Evolutionary conservation across 2,329 filamentous ascomycete genomes (phyloP), one percentile per base, ranked within the genome.

Genomic region (Ceratocystis cubensis): DNA sequence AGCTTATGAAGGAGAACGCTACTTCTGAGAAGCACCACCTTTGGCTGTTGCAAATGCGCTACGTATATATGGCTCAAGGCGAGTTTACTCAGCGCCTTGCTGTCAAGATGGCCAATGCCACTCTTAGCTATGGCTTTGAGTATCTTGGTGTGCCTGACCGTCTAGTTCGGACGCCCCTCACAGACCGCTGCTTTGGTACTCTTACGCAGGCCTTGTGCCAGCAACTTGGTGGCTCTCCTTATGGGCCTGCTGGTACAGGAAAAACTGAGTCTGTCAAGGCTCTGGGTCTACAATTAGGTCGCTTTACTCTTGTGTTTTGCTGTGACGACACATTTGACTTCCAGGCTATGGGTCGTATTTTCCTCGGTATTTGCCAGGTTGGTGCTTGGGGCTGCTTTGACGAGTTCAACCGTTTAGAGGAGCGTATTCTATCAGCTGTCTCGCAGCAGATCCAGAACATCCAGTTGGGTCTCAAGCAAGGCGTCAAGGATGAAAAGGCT

Each of bases 401-500:
- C 73, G 94, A 99, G 79, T 99, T 99, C 81, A 99, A 99, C 77
- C 89, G 94, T 82, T 81, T 99, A 22, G 94, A 99, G 73, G 94
- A 99, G 78, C 87, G 94, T 70, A 99, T 99, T 69, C 78, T 99
- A 69, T 99, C 95, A 57, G 94, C 94, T 20, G 95, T 99, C 17
- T 99, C 95, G 22, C 94, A 99, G 75, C 95, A 99, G 75, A 96
- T 99, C 65, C 94, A 99, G 74, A 99, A 99, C 74, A 99, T 99
- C 69, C 94, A 99, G 75, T 85, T 97, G 70, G 94, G 95, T 67
- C 80, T 99, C 65, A 92, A 92, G 75, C 91, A 93, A 74, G 87
- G 88, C 44, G 87, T 80, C 6, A 86, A 91, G 66, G 89, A 96
- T 71, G 84, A 88, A 5, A 91, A 89, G 74, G 81, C 91, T 1